A percentile compares a stretch with the other conserved stretches of the same genome.
phyloP scores from a whole-genome alignment of 176 grass and related monocot species.

The Pontederia crassipes region DNA sequence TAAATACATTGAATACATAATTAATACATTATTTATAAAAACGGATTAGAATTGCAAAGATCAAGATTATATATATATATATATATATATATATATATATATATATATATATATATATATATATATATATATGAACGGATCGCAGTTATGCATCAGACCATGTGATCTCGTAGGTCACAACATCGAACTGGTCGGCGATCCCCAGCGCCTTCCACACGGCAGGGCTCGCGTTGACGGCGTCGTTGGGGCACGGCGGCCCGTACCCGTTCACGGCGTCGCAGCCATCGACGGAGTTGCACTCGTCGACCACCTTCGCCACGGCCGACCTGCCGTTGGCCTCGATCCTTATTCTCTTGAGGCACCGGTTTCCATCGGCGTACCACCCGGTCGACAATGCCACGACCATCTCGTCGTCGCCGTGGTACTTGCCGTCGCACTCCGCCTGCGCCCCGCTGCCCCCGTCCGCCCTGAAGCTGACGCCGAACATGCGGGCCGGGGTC shows the following conservation, averaged over 20 bases:
- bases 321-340: slow-evolving; percentile 5
- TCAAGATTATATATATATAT: not conserved
- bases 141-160: slow-evolving; percentile 18
- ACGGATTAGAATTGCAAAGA: no score
- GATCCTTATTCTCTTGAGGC: slow-evolving; percentile 20
- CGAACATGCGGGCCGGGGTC: slow-evolving; percentile 2
- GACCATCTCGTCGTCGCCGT: slow-evolving; percentile 14
- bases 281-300: no score
- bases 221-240: slow-evolving; percentile 1
- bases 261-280: slow-evolving; percentile 11
- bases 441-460: slow-evolving; percentile 2
- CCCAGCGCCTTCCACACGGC: slow-evolving; percentile 24
- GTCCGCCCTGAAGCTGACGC: not conserved
- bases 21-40: no score
- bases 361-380: slow-evolving; percentile 9
- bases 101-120: not conserved
- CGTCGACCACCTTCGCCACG: not conserved
- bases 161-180: slow-evolving; percentile 9
- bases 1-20: no score
- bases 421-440: slow-evolving; percentile 14
- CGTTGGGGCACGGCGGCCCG: slow-evolving; percentile 14
- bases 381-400: slow-evolving; percentile 22
- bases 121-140: not conserved
- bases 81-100: not conserved
- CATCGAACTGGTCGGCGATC: slow-evolving; percentile 12